Percentiles rank a stretch among this genome's conserved stretches.
Evolutionary conservation across 2,329 filamentous ascomycete species (phyloP).

Genomic region (Aspergillus pseudoterreus): DNA sequence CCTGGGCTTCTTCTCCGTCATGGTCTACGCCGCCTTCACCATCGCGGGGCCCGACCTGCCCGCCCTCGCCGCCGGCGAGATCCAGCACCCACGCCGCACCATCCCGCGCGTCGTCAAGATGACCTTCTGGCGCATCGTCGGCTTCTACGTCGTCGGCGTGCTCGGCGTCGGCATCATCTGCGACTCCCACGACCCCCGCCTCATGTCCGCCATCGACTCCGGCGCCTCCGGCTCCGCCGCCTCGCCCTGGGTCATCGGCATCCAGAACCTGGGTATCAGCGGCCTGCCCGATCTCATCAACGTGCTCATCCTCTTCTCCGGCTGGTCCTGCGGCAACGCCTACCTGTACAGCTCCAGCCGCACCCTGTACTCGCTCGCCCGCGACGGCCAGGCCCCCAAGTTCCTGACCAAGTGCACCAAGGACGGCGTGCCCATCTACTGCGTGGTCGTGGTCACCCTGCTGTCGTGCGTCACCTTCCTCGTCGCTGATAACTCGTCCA

Average conservation of each 20-base stretch:
- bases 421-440: conserved; percentile 66
- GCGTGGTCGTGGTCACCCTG: conserved; percentile 59
- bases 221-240: conserved; percentile 61
- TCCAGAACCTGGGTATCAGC: conserved; percentile 61
- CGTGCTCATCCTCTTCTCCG: conserved; percentile 67
- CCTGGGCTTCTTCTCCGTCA: conserved; percentile 68
- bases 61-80: conserved; percentile 58
- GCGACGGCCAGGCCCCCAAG: conserved; percentile 50
- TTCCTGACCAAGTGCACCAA: conserved; percentile 58
- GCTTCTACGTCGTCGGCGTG: conserved; percentile 71
- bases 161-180: conserved; percentile 67
- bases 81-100: conserved; percentile 63
- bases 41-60: conserved; percentile 63
- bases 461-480: conserved; percentile 69
- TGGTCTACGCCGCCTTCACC: conserved; percentile 65
- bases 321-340: conserved; percentile 66
- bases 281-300: conserved; percentile 71
- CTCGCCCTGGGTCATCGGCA: conserved; percentile 71
- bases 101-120: conserved; percentile 71
- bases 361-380: conserved; percentile 45
- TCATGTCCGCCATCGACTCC: conserved; percentile 56
- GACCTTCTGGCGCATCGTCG: conserved; percentile 72
- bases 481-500: conserved; percentile 59
- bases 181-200: conserved; percentile 58
- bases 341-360: conserved; percentile 55